These are phyloP conservation scores for Euphrasia confusa DNA, from an alignment of 257 asterid species.

Conservation along the genomic window DNA sequence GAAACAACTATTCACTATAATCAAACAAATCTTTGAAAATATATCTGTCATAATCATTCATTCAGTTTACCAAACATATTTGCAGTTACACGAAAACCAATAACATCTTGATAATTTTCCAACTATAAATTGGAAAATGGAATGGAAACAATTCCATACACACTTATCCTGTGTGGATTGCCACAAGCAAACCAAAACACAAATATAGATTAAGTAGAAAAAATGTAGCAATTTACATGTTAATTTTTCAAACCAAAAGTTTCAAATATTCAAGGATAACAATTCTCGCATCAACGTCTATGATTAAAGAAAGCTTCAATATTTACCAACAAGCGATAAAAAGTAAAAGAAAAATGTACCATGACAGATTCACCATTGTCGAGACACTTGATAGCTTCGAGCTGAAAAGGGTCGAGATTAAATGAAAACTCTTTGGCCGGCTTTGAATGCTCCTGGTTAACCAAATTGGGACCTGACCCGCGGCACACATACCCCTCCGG, in stretches of 20 bases:
- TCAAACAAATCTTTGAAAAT: no score
- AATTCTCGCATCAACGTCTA: not conserved
- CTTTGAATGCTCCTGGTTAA: conserved; percentile 30
- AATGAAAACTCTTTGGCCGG: conserved; percentile 86
- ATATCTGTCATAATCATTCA: no score
- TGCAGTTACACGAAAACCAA: no score
- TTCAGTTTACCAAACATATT: no score
- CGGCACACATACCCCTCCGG: conserved; percentile 65
- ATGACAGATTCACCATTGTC: conserved; percentile 81
- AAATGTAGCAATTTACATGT: not conserved
- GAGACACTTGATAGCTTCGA: conserved; percentile 82
- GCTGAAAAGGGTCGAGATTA: conserved; percentile 80
- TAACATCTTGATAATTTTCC: no score
- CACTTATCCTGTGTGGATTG: no score
- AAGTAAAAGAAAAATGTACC: conserved; percentile 34
- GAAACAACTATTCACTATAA: no score
- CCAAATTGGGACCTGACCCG: conserved; percentile 28
- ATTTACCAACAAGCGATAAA: not conserved
- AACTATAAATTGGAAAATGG: no score
- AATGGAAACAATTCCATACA: no score
- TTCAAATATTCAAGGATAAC: not conserved
- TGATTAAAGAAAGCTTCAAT: conserved; percentile 1
- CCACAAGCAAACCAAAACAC: conserved; percentile 1
- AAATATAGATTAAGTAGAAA: not conserved
- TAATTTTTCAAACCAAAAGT: not conserved